A percentile compares a stretch with the other conserved stretches of the same genome.
phyloP scores from a whole-genome alignment of 2,329 filamentous ascomycete species.

The Aspergillus intermedius region DNA sequence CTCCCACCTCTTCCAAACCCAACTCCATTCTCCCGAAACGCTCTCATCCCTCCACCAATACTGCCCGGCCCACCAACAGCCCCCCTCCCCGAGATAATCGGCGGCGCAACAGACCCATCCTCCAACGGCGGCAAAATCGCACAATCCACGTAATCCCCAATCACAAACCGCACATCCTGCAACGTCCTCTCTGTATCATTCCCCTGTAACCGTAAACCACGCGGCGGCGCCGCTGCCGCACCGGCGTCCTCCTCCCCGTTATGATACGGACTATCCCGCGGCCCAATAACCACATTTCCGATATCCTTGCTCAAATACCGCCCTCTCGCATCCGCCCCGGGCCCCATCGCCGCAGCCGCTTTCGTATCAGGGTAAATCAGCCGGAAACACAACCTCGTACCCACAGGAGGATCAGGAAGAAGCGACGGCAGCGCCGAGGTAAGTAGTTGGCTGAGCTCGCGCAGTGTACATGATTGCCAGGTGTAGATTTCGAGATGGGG shows the following conservation, averaged over 20 bases:
- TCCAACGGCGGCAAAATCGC: slow-evolving; percentile 69
- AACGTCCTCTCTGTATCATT: slow-evolving; percentile 67
- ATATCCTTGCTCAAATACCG: slow-evolving; percentile 74
- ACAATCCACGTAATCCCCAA: slow-evolving; percentile 82
- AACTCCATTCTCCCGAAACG: slow-evolving; percentile 42
- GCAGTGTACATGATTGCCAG: slow-evolving; percentile 73
- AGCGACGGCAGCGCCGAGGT: slow-evolving; percentile 60
- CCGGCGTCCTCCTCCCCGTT: slow-evolving; percentile 30
- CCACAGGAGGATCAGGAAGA: slow-evolving; percentile 67
- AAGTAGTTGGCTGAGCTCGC: slow-evolving; percentile 73
- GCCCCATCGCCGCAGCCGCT: slow-evolving; percentile 31
- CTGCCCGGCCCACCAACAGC: slow-evolving; percentile 32
- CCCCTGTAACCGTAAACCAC: slow-evolving; percentile 39
- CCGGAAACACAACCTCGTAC: slow-evolving; percentile 80
- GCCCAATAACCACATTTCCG: slow-evolving; percentile 70
- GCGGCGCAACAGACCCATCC: slow-evolving; percentile 66
- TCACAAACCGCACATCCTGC: slow-evolving; percentile 70
- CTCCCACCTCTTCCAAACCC: slow-evolving; percentile 37
- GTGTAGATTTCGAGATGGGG: slow-evolving; percentile 75
- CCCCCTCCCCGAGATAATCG: slow-evolving; percentile 44
- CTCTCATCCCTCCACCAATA: slow-evolving; percentile 36
- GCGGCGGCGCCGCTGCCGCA: slow-evolving; percentile 23
- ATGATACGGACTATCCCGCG: slow-evolving; percentile 20
- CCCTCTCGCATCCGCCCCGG: slow-evolving; percentile 37
- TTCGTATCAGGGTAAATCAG: slow-evolving; percentile 74